Evolutionary conservation across 1,284 basidiomycete species (phyloP), one percentile per base, ranked within the genome.

Genomic region (Ceratobasidium sp.): DNA sequence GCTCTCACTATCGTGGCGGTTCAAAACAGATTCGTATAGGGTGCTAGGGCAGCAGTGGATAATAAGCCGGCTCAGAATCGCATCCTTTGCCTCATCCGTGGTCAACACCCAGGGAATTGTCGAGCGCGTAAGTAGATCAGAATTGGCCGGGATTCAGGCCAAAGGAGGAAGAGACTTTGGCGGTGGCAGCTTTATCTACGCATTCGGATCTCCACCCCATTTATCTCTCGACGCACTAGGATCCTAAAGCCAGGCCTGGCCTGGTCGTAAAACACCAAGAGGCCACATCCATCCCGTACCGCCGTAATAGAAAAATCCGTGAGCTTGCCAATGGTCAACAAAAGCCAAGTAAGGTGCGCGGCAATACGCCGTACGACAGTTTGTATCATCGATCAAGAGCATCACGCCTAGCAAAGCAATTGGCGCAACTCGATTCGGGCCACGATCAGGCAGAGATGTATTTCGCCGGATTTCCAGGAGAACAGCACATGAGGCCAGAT

Each of bases 131-230:
- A 51, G 90, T 87, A 72, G 90, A 84, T 28, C 87, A 89, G 84
- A 94, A 96, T 86, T 98, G 97, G 0, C 95, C 97, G 0, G 97
- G 97, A 81, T 93, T 95, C 0, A 97, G 94, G 0, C 97, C 97
- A 0, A 94, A 94, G 70, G 95, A 90, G 82, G 94, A 89, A 78
- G 85, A 80, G 0, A 86, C 88, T 68, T 86, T 83, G 26, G 83
- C 83, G 15, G 91, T 85, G 9, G 86, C 86, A n/a, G 86, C 88
- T n/a, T 88, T 86, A n/a, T 91, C 89, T 3, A 94, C 85, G 0
- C 95, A 95, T 80, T 96, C 91, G 82, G 95, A 98, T 9, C 90
- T 83, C 97, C 97, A 99, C 89, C 90, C 18, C 90, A 85, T 51
- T 87, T 90, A 77, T 88, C 83, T 10, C 93, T 92, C 83, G 97